phyloP scores from a whole-genome alignment of 257 asterid genomes.

The Solanum pinnatisectum region DNA sequence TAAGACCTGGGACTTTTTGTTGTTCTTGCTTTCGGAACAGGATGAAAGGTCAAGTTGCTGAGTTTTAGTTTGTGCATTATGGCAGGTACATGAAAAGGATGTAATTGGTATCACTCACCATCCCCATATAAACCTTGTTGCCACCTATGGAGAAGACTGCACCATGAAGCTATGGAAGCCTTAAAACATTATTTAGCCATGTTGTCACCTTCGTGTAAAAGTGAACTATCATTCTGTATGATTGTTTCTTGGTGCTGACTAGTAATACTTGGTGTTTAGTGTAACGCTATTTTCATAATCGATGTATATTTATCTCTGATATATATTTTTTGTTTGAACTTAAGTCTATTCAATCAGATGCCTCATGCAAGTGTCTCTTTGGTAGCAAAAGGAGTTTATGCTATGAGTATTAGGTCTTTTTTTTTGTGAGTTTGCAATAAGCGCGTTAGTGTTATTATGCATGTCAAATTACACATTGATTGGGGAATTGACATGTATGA shows the following conservation, averaged over 20 bases:
- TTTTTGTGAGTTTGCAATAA: neutral
- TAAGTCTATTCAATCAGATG: neutral
- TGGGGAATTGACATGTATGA: neutral
- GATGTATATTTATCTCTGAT: neutral
- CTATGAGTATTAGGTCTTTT: neutral
- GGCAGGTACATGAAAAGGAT: constrained; percentile 93
- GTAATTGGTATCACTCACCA: constrained; percentile 90
- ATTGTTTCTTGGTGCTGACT: neutral
- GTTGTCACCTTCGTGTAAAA: neutral
- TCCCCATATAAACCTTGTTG: constrained; percentile 81
- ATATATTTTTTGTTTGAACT: neutral
- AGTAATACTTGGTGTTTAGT: neutral
- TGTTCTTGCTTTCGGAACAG: neutral
- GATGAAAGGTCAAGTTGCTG: neutral
- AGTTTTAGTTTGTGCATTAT: neutral
- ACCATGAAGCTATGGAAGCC: constrained; percentile 96
- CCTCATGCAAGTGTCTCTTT: neutral
- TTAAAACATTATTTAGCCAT: constrained; percentile 1
- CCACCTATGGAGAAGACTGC: constrained; percentile 80
- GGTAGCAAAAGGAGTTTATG: neutral
- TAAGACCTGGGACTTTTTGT: neutral
- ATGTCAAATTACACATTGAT: neutral
- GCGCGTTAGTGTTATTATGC: neutral
- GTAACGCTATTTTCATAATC: neutral
- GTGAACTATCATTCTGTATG: neutral